Base-by-base conservation (phyloP, 2,329 filamentous ascomycete species). In the Ascosphaera apis region DNA sequence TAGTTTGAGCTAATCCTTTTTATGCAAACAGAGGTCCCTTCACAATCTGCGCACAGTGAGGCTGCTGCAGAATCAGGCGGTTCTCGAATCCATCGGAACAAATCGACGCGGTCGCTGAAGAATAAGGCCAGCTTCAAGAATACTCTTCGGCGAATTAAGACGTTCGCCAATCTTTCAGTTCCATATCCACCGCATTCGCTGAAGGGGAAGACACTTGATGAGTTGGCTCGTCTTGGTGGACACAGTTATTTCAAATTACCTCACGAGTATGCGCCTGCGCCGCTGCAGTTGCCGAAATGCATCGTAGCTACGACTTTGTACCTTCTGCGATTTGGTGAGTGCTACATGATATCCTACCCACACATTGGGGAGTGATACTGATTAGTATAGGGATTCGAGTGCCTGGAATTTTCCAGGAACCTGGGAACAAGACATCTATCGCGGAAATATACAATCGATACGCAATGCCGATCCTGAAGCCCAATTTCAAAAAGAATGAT, bases 201-300 rank as follows among this genome's bases (percentile, higher is more conserved):
- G 36, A 48, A 42, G 33, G 54, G 52, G n/a, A 54, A 44, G 33
- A 43, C 47, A 9, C 31, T 62, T 12, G 57, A 60, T 35, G 51
- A 47, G n/a, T 45, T 62, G 15, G 48, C 55, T 33, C 54, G 55
- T 9, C 48, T 62, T 16, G 58, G 59, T 34, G 59, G 59, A 4
- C 46, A 57, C 37, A 53, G 53, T 39, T 48, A 52, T 37, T 42
- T 62, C 15, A 47, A 44, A 4, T 45, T 58, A 3, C 55, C 55
- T 1, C 39, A 36, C 1, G 50, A 55, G 11, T 53, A 57, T 43
- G 50, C 50, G 3, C 55, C 57, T n/a, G 46, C 46, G 9, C 45
- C 49, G 3, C 44, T 60, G 35, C 48, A 48, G 32, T 45, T 62
- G 12, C 59, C 59, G 2, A 51, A 51, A n/a, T 58, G 55, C 34